These are phyloP conservation scores for Trichoderma reesei DNA, from an alignment of 495 filamentous ascomycete genomes.

Conservation along the genomic window DNA sequence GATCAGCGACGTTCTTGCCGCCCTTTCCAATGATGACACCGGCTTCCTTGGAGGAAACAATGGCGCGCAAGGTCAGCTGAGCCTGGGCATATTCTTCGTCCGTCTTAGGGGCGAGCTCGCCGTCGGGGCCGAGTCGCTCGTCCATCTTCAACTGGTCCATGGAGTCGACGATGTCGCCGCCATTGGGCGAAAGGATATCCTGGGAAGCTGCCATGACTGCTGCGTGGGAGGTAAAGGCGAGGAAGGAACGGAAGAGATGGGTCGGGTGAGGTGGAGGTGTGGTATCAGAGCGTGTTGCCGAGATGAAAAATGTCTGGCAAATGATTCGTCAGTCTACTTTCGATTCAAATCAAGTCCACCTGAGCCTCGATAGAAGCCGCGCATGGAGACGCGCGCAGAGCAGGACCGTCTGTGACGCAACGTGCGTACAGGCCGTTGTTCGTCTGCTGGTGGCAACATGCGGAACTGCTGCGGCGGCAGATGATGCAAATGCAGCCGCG, in stretches of 20 bases:
- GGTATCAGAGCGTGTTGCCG: background rate
- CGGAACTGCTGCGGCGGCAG: background rate
- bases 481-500: background rate
- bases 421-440: background rate
- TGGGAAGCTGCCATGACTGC: conserved; percentile 10
- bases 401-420: background rate
- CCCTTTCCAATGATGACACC: conserved; percentile 98
- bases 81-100: conserved; percentile 93
- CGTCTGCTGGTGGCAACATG: background rate
- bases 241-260: conserved; percentile 10
- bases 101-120: conserved; percentile 66
- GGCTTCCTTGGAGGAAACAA: conserved; percentile 96
- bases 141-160: conserved; percentile 37
- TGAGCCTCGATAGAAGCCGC: background rate
- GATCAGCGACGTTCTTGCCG: conserved; percentile 94
- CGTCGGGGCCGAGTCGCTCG: conserved; percentile 51
- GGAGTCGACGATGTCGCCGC: conserved; percentile 40
- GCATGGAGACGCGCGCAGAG: background rate
- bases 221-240: conserved; percentile 7
- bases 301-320: background rate
- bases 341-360: background rate
- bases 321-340: background rate
- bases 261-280: conserved; percentile 2
- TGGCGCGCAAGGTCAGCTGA: conserved; percentile 86
- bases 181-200: conserved; percentile 23